Base-by-base conservation (phyloP, 306 rosid genomes). In the Casuarina glauca region DNA sequence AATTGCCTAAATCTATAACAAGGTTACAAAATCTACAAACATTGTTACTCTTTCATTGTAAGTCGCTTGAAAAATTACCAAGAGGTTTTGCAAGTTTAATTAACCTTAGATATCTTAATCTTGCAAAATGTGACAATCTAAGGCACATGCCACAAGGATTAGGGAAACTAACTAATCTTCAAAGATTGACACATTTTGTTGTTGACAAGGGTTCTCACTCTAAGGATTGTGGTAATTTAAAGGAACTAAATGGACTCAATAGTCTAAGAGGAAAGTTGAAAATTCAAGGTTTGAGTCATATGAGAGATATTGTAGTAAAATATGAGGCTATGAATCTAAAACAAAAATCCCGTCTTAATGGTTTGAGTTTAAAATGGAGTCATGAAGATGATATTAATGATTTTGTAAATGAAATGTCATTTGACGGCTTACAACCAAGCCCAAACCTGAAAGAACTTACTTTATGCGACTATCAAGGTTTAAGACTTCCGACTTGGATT, bases 11-110 rank as follows among this genome's bases (percentile, higher is more conserved):
- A 4, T 7, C 2, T 13, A 63, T 20, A 20, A 20, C 26, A 20
- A 20, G 26, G 26, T 20, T 20, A 20, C 26, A 20, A 20, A 20
- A 20, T 11, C 46, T 81, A 81, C 78, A 71, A 0, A 81, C 84
- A 0, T 9, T 81, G 36, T 76, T 43, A 35, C 70, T 81, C 0
- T 70, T 44, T 50, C 2, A 71, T 5, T 72, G 62, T 72, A 13
- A 35, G 3, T 26, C 6, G 39, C 75, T 72, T 16, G 35, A 3
- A 4, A 46, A 51, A 52, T 51, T 72, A 16, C 75, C 75, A 1
- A 5, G 26, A 4, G 62, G 20, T 48, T 11, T 51, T 13, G 6
- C 12, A 7, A 0, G 15, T 0, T 72, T 72, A 32, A 0, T 6
- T 6, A 51, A 9, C 19, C 75, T 72, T 3, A 72, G 63, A 15